These are phyloP conservation scores for Candida hungchunana DNA, from an alignment of 805 yeast species.

Conservation along the genomic window DNA sequence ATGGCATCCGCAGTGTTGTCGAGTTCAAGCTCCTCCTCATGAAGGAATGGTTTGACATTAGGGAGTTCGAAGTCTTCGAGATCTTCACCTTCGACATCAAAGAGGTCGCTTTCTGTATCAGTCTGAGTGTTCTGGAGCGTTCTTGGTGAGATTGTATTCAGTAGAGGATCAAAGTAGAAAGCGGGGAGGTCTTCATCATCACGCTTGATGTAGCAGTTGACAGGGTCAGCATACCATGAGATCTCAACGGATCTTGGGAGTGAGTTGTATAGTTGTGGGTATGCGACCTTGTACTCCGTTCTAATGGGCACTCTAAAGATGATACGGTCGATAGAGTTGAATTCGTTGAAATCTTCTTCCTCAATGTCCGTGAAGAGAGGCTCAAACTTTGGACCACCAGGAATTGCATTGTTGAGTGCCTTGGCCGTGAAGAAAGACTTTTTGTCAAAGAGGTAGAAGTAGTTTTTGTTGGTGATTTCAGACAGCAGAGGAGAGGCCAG, in stretches of 20 bases:
- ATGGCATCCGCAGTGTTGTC: conserved; percentile 54
- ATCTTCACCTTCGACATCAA: conserved; percentile 31
- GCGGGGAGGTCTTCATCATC: conserved; percentile 46
- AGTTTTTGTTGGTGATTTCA: conserved; percentile 48
- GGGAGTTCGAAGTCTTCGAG: conserved; percentile 40
- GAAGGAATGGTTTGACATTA: conserved; percentile 49
- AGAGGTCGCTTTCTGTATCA: conserved; percentile 22
- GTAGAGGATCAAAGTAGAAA: conserved; percentile 49
- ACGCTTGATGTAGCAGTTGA: conserved; percentile 42
- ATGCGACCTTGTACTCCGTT: conserved; percentile 84
- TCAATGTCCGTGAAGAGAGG: conserved; percentile 68
- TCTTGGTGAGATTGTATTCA: conserved; percentile 51
- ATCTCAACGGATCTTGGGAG: conserved; percentile 60
- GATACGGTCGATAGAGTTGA: conserved; percentile 82
- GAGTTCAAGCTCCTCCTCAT: conserved; percentile 39
- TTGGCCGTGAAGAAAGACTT: conserved; percentile 86
- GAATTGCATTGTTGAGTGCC: conserved; percentile 79
- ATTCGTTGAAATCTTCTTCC: conserved; percentile 79
- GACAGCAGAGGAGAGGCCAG: conserved; percentile 68
- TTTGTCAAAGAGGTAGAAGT: conserved; percentile 68
- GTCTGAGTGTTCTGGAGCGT: conserved; percentile 21
- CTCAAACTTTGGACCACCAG: conserved; percentile 96
- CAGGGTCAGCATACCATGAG: conserved; percentile 62
- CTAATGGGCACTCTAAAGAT: conserved; percentile 73
- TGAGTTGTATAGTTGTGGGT: conserved; percentile 80